These are phyloP conservation scores for Multifurca ochricompacta DNA, from an alignment of 768 basidiomycete species.

Conservation along the genomic window DNA sequence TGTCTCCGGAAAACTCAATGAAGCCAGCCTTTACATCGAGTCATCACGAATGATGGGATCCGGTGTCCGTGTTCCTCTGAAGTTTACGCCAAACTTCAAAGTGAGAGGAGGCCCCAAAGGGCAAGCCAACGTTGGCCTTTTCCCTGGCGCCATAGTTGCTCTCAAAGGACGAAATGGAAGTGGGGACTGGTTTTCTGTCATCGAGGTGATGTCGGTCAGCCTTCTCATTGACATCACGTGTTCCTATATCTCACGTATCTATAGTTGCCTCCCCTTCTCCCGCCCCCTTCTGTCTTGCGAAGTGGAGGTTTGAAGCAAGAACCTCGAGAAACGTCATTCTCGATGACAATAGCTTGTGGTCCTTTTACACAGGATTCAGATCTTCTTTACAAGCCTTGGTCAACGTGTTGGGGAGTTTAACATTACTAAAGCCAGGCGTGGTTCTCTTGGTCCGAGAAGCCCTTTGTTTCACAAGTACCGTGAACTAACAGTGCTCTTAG, in stretches of 20 bases:
- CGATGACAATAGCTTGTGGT: constrained; percentile 70
- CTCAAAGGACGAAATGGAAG: constrained; percentile 88
- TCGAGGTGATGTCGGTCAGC: constrained; percentile 74
- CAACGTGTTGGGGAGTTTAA: constrained; percentile 54
- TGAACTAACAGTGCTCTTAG: constrained; percentile 34
- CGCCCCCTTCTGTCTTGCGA: constrained; percentile 33
- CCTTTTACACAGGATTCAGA: constrained; percentile 81
- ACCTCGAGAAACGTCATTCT: constrained; percentile 42
- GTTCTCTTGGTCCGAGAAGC: constrained; percentile 59
- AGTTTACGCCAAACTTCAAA: constrained; percentile 58
- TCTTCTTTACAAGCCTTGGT: constrained; percentile 66
- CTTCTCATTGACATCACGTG: not conserved
- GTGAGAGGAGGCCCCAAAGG: constrained; percentile 59
- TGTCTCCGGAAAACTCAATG: constrained; percentile 56
- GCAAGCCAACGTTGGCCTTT: constrained; percentile 61
- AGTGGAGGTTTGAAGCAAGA: constrained; percentile 30
- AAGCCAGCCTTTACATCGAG: constrained; percentile 71
- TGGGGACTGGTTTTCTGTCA: constrained; percentile 77
- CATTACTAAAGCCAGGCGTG: constrained; percentile 59
- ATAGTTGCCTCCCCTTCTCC: constrained; percentile 57
- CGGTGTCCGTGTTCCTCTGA: constrained; percentile 59
- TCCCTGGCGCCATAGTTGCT: constrained; percentile 83
- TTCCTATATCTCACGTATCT: not conserved
- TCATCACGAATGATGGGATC: constrained; percentile 73
- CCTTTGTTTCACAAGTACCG: not conserved